Conservation (phyloP, 176 grass and related monocot genomes). For the Neostapfia colusana region DNA sequence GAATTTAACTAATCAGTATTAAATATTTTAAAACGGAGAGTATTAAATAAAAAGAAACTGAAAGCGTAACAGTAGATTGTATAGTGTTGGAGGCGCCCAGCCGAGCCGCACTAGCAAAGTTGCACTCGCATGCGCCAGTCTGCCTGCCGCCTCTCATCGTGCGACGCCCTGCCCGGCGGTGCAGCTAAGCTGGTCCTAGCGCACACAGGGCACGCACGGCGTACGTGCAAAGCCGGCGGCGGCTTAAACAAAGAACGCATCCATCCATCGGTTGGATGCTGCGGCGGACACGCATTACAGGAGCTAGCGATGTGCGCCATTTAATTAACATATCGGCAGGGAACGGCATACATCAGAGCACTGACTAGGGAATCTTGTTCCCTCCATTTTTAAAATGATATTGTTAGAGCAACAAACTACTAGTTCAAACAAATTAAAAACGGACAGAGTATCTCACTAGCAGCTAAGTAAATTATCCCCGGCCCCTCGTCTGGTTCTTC, state of each 20-base stretch:
- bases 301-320: constrained; percentile 15
- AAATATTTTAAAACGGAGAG: no score
- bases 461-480: constrained; percentile 20
- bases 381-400: no score
- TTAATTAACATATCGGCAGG: constrained; percentile 51
- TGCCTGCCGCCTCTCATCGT: not conserved
- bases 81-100: not conserved
- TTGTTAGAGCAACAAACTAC: no score
- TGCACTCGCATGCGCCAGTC: not conserved
- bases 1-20: no score
- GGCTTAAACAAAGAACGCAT: constrained; percentile 11
- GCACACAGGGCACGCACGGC: not conserved
- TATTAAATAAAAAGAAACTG: no score
- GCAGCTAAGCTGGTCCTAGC: not conserved
- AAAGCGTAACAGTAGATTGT: not conserved
- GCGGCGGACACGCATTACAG: constrained; percentile 21
- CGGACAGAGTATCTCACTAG: constrained; percentile 13
- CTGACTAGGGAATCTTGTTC: constrained; percentile 30
- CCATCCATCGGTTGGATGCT: constrained; percentile 14
- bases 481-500: not conserved
- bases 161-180: not conserved
- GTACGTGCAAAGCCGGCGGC: not conserved
- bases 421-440: no score
- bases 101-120: not conserved
- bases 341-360: constrained; percentile 11